These are phyloP conservation scores for Mycena kentingensis DNA, from an alignment of 768 basidiomycete species.

Conservation along the genomic window DNA sequence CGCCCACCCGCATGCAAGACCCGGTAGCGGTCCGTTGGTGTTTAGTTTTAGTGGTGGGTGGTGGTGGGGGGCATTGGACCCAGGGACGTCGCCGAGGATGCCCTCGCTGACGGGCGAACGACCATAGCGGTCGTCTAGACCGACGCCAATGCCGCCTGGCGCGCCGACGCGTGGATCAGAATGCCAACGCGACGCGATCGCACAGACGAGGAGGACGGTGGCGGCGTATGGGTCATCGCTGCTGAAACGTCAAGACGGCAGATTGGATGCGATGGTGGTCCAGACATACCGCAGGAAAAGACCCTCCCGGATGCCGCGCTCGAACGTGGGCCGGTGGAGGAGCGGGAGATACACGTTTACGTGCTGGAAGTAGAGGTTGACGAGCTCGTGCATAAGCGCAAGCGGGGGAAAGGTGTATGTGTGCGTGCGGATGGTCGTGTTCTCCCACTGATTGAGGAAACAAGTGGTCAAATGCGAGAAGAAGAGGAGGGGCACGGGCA, in stretches of 20 bases:
- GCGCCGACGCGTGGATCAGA: slow-evolving; percentile 54
- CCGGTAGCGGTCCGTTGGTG: not conserved
- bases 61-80: too few species aligned
- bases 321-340: slow-evolving; percentile 73
- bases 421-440: not conserved
- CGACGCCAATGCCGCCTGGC: not conserved
- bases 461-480: not conserved
- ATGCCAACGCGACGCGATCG: slow-evolving; percentile 60
- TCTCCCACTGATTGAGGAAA: slow-evolving; percentile 16
- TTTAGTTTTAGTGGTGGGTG: not conserved
- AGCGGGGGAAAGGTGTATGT: slow-evolving; percentile 49
- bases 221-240: slow-evolving; percentile 55
- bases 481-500: slow-evolving; percentile 1
- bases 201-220: slow-evolving; percentile 70
- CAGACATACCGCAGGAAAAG: slow-evolving; percentile 40
- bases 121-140: not conserved
- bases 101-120: not conserved
- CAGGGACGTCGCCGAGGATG: slow-evolving; percentile 22
- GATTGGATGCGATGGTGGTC: too few species aligned
- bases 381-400: slow-evolving; percentile 52
- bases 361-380: slow-evolving; percentile 65
- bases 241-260: not conserved
- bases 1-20: slow-evolving; percentile 7
- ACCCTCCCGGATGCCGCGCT: slow-evolving; percentile 47
- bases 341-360: slow-evolving; percentile 65